Percentiles rank a stretch among this genome's conserved stretches.
Conservation (phyloP, 1,284 basidiomycete species). For the Pseudozyma thailandica region DNA sequence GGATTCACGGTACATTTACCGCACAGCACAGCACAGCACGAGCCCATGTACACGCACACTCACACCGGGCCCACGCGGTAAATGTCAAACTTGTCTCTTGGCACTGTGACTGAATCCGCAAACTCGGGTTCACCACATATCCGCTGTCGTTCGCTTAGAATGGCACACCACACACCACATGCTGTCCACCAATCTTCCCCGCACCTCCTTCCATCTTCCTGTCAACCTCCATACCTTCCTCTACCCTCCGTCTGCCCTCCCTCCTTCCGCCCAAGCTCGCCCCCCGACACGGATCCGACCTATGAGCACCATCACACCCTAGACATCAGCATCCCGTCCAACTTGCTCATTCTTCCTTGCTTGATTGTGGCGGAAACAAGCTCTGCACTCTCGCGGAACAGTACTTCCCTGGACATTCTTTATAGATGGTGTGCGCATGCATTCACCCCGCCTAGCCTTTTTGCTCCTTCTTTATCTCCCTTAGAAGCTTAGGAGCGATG, state of each 20-base stretch:
- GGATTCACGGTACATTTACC: not conserved
- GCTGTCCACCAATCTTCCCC: not conserved
- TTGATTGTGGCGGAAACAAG: too few relatives aligned
- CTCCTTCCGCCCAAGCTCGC: too few relatives aligned
- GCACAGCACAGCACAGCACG: not conserved
- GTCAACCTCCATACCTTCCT: not conserved
- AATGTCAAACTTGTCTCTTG: too few relatives aligned
- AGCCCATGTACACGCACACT: not conserved
- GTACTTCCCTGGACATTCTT: too few relatives aligned
- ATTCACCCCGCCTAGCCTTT: too few relatives aligned
- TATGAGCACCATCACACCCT: not conserved
- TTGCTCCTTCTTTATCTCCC: not conserved
- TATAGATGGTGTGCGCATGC: too few relatives aligned
- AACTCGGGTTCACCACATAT: too few relatives aligned
- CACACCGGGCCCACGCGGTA: too few relatives aligned
- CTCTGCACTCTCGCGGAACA: too few relatives aligned
- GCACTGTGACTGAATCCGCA: too few relatives aligned
- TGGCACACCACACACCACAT: not conserved
- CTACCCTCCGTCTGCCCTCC: not conserved
- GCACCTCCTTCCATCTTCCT: not conserved
- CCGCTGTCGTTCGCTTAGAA: too few relatives aligned
- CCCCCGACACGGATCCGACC: too few relatives aligned
- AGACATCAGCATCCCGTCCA: not conserved
- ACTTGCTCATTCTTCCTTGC: not conserved
- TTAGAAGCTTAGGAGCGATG: slow-evolving; percentile 7